Base-by-base conservation (phyloP, 257 asterid species). In the Solanum rostratum region DNA sequence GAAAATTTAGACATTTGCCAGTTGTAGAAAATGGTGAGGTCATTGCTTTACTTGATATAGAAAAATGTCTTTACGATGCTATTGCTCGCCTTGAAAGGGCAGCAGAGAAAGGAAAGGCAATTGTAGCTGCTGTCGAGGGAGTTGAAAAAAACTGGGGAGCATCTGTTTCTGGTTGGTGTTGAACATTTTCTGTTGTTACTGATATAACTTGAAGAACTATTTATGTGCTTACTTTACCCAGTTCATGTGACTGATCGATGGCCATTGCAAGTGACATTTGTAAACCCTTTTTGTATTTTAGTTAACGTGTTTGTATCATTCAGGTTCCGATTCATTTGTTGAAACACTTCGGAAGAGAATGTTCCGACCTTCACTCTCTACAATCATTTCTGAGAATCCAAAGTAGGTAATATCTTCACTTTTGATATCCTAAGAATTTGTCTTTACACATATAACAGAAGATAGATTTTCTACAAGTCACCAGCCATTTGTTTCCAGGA, bases 1-100 rank as follows among this genome's bases (percentile, higher is more conserved):
- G 99, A 80, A 97, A 97, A 85, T 97, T 97, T 85, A 95, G 99
- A 86, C 98, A 97, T 89, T 86, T 97, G 71, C 99, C 98, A 2
- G 98, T 97, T 79, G 99, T 97, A 10, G 98, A 97, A 69, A 93
- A 97, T 80, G 99, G 99, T 27, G 98, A 97, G 89, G 98, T 97
- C 82, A 90, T 97, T 89, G 97, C 98, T 68, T 81, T 96, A 55
- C 98, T 97, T 53, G 99, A 97, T 90, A 97, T 95, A 81, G 95
- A 97, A 59, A 97, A 95, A 88, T 97, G 99, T 86, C 87, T 95
- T 85, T 94, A 97, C 43, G 99, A 95, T 89, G 98, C 98, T 63
- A 95, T 97, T 68, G 95, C 99, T 84, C 98, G 98, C 83, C 86
- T 97, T 95, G 99, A 97, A 90, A 92, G 97, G 89, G 97, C 97